Conservation (phyloP, 164 flowering plant genomes). For the Vitis vinifera region DNA sequence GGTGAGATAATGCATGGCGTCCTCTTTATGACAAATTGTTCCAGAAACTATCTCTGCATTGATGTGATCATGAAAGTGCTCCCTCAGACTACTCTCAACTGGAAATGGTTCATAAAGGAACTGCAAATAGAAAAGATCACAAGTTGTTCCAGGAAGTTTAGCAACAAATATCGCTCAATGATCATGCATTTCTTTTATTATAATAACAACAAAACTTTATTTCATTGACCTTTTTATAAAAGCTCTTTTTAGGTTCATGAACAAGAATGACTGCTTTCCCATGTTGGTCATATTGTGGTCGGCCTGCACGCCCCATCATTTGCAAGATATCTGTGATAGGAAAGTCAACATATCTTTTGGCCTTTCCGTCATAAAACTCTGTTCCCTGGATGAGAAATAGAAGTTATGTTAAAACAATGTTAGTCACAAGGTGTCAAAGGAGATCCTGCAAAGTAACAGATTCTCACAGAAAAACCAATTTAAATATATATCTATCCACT, state of each 20-base stretch:
- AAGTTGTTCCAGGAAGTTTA: constrained; percentile 6
- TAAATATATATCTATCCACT: background rate
- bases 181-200: background rate
- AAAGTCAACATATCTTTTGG: constrained; percentile 93
- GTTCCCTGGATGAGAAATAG: constrained; percentile 69
- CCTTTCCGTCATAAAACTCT: constrained; percentile 88
- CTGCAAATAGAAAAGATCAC: constrained; percentile 39
- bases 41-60: constrained; percentile 97
- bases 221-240: constrained; percentile 82
- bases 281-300: constrained; percentile 97
- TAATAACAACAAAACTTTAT: background rate
- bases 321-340: constrained; percentile 99
- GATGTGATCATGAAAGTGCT: constrained; percentile 83
- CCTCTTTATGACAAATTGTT: constrained; percentile 87
- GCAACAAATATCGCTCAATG: no score
- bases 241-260: constrained; percentile 99
- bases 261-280: constrained; percentile 99
- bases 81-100: constrained; percentile 94
- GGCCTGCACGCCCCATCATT: constrained; percentile 99
- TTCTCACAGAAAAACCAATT: no score
- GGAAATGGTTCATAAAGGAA: constrained; percentile 98
- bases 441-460: no score
- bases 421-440: background rate
- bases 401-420: background rate
- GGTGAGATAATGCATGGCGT: constrained; percentile 94